Evolutionary conservation across 2,329 filamentous ascomycete species (phyloP), one percentile per base, ranked within the genome.

Genomic region (Cladobotryum protrusum): DNA sequence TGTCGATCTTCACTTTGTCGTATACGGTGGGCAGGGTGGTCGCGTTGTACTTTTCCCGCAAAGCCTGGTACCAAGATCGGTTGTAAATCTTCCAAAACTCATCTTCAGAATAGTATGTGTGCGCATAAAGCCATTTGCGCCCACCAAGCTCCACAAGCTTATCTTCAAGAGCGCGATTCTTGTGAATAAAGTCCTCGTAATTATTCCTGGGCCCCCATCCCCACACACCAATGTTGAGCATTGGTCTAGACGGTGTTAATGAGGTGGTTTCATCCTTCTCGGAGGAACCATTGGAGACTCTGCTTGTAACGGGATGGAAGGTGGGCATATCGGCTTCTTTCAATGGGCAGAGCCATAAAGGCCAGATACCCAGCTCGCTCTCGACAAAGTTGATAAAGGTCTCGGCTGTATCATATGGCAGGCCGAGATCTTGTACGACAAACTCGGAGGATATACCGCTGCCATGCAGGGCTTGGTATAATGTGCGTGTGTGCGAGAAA

Each of bases 51-150:
- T 81, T 83, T 14, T 57, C 48, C n/a, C 84, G 69, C 52, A 87
- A 67, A 0, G 57, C 65, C 35, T 85, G 75, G 59, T 87, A 87
- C 73, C 73, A 78, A 8, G 63, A 56, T 17, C 69, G 66, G 54
- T 81, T 74, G 57, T 86, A 86, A 15, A 80, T 68, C 9, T 65
- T 57, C 81, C 82, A 85, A 63, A 86, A 87, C 57, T 84, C 79
- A 0, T 75, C 68, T 55, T 86, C 78, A 1, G 76, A 76, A 62
- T 91, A 91, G 66, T 88, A 91, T 0, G 85, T 83, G 58, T 89
- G 85, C 1, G 87, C 87, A 62, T 92, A 92, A 3, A 92, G 69
- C 84, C 87, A 91, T 67, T 92, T 92, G 70, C 85, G 80, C 0
- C 87, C 88, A 12, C 82, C 81, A 0, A 91, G 72, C 40, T 79